Evolutionary conservation across 148 eudicot genomes (phyloP).

Genomic region (Vaccinium vitisidaea): DNA sequence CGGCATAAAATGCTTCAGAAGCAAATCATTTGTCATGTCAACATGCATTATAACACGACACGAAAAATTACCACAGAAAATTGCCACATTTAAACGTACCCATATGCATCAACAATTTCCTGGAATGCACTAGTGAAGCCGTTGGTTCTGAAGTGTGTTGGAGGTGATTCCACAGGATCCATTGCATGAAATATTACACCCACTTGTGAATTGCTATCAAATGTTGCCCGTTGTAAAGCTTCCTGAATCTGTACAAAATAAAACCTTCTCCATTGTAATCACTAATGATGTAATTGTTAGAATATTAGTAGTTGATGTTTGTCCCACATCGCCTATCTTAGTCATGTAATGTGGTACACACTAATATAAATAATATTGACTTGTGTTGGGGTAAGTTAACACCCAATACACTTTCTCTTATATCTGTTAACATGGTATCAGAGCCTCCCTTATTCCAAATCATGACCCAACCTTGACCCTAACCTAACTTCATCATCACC

Average conservation of each 20-base stretch:
- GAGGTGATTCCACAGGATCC: constrained; percentile 86
- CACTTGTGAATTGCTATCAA: constrained; percentile 93
- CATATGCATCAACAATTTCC: constrained; percentile 99
- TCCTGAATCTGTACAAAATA: constrained; percentile 70
- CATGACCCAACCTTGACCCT: no score
- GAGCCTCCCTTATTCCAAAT: no score
- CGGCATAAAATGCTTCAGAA: not conserved
- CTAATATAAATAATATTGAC: no score
- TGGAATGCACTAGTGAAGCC: constrained; percentile 85
- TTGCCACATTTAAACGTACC: constrained; percentile 48
- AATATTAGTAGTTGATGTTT: no score
- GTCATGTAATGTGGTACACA: no score
- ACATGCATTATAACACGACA: not conserved
- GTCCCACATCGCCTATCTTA: no score
- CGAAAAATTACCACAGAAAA: not conserved
- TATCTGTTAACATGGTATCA: no score
- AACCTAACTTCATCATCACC: no score
- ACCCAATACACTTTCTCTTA: no score
- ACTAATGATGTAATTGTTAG: not conserved
- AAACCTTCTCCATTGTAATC: constrained; percentile 12
- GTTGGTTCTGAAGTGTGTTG: constrained; percentile 93
- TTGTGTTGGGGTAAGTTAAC: no score
- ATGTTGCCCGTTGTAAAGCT: constrained; percentile 89
- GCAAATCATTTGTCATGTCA: not conserved
- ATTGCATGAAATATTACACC: constrained; percentile 91